Base-by-base conservation (phyloP, 2,329 filamentous ascomycete species). In the Curvularia sp. region DNA sequence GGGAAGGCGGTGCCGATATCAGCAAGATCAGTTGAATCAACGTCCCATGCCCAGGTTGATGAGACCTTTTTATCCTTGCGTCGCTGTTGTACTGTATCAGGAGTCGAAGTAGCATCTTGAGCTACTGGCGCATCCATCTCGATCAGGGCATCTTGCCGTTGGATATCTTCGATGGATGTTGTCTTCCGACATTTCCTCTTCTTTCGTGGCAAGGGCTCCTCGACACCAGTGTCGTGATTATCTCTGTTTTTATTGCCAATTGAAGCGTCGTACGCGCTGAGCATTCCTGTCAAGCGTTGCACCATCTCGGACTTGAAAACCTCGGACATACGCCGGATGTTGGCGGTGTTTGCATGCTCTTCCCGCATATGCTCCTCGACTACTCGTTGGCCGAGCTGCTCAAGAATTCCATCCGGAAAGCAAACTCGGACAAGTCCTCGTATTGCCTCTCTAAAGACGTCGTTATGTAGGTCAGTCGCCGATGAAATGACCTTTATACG, bases 351-450 rank as follows among this genome's bases (percentile, higher is more conserved):
- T 0, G 67, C 71, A 0, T 58, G 46, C 4, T 61, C 48, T 10
- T 70, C 56, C 2, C 48, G 56, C 71, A 75, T 73, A 26, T 72
- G 70, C 12, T 56, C 47, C 2, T 61, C 50, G 3, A 74, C 35
- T 0, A 71, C 38, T 4, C 66, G 56, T 5, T 66, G 20, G 2
- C 71, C 68, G 0, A 72, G 48, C 24, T 73, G 62, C 1, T 72
- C 60, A 0, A 74, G 50, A 3, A 72, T 43, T 9, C 57, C 53
- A 2, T 68, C 49, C 1, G 72, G 71, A 18, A 75, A 73, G 47
- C 72, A 74, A 3, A 72, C 66, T 5, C 67, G 57, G 1, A 71
- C 59, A 0, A 75, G 55, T 0, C 68, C 71, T 55, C 67, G 63
- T 0, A 73, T 64, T 0, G 70, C 69, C 4, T 67, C 64, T 28